phyloP scores from a whole-genome alignment of 1,284 basidiomycete genomes.

The Kalmanozyma brasiliensis region DNA sequence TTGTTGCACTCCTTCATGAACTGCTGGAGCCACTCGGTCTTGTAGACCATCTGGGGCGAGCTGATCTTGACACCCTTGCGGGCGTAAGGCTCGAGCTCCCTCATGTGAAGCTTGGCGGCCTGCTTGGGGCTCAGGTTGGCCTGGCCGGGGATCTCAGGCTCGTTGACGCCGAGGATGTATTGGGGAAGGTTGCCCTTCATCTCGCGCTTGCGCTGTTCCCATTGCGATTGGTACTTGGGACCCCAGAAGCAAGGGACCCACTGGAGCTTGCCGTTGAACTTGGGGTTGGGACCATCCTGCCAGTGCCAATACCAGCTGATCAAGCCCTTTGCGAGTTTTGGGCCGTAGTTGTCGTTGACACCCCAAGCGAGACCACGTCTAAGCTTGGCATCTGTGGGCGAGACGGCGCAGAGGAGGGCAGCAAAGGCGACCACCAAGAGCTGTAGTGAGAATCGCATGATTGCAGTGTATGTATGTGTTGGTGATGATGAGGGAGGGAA shows the following conservation, averaged over 20 bases:
- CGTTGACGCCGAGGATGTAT: conserved; percentile 62
- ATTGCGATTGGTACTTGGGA: conserved; percentile 49
- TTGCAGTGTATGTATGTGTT: conserved; percentile 11
- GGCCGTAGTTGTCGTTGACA: conserved; percentile 55
- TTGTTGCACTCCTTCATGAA: conserved; percentile 62
- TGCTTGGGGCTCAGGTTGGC: conserved; percentile 54
- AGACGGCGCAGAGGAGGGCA: conserved; percentile 34
- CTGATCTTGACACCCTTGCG: conserved; percentile 61
- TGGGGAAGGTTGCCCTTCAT: conserved; percentile 49
- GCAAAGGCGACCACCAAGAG: conserved; percentile 38
- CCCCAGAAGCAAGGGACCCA: conserved; percentile 65
- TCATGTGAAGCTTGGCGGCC: conserved; percentile 58
- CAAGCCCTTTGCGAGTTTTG: conserved; percentile 49
- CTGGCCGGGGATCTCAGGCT: conserved; percentile 61
- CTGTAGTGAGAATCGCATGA: conserved; percentile 46
- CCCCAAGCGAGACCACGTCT: conserved; percentile 59
- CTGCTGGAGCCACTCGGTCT: conserved; percentile 58
- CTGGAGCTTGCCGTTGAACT: conserved; percentile 43
- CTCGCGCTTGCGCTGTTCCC: conserved; percentile 56
- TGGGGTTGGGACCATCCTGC: conserved; percentile 53
- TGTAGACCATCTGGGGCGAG: conserved; percentile 65
- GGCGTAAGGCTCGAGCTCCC: conserved; percentile 62
- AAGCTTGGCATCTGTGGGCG: conserved; percentile 36
- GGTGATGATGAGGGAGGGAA: conserved; percentile 2
- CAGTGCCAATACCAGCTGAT: conserved; percentile 65